Evolutionary conservation across 176 grass and related monocot species (phyloP), one percentile per base, ranked within the genome.

Genomic region (Phoenix dactylifera): DNA sequence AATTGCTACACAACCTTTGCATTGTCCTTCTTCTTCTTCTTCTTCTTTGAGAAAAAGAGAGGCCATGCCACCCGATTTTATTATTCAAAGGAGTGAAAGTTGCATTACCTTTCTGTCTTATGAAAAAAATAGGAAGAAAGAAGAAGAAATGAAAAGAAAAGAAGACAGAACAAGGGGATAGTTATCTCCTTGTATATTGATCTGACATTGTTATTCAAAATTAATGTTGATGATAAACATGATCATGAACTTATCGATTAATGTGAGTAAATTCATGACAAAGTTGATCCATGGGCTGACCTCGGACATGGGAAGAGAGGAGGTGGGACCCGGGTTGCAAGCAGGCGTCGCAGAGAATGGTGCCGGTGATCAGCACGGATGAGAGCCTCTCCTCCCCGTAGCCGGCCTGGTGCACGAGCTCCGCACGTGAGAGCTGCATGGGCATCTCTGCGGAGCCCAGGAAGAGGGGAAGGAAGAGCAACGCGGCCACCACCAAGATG

Each of bases 311-410:
- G 5, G 58, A 63, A 1, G 25, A 24, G 26, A 53, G 5, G 25
- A 49, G 29, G 54, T 35, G n/a, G 28, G 25, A 14, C 22, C 22
- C 57, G 10, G 44, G 22, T 35, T 22, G 26, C 53, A 23, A 22
- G 19, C 62, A 64, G 32, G 32, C 19, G 12, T 64, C 18, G 44
- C 70, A 72, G 70, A 62, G 26, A 2, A 72, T 6, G 18, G 70
- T 35, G 28, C 70, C 70, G 51, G 50, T 55, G 50, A 72, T 26
- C 24, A 63, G 28, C 12, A 63, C 70, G 2, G 59, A 54, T 5
- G 70, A 72, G 49, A 72, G 59, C 50, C 48, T 22, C 59, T 72
- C 58, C 26, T 72, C 70, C 3, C 70, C 70, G n/a, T 72, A 72
- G 6, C 70, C 70, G 18, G 70, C 70, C 24, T 18, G 1, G 17